A percentile compares a stretch with the other conserved stretches of the same genome.
Conservation (phyloP, 1,284 basidiomycete genomes). For the Grifola frondosa region DNA sequence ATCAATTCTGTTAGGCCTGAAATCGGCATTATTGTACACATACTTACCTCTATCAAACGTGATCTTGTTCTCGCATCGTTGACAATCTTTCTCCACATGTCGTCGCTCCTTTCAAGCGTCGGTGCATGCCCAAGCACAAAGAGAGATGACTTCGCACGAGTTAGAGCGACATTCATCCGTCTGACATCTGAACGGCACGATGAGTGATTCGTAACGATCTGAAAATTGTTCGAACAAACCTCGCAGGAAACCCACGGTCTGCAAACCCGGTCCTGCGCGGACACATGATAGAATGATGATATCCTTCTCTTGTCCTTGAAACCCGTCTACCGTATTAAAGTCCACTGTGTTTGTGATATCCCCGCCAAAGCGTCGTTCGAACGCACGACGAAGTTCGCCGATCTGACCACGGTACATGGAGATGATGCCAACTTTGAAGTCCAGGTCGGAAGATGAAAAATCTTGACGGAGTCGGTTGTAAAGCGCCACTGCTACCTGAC, state of each 20-base stretch:
- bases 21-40: not conserved
- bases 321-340: slow-evolving; percentile 98
- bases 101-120: slow-evolving; percentile 84
- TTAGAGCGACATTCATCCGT: slow-evolving; percentile 97
- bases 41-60: slow-evolving; percentile 53
- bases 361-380: slow-evolving; percentile 71
- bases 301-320: slow-evolving; percentile 97
- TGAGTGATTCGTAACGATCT: slow-evolving; percentile 9
- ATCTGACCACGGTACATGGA: slow-evolving; percentile 97
- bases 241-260: slow-evolving; percentile 84
- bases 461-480: slow-evolving; percentile 75
- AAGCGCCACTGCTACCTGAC: slow-evolving; percentile 74
- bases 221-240: slow-evolving; percentile 43
- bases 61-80: slow-evolving; percentile 66
- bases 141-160: slow-evolving; percentile 90
- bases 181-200: slow-evolving; percentile 58
- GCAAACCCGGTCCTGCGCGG: slow-evolving; percentile 80
- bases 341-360: slow-evolving; percentile 77
- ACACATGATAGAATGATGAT: slow-evolving; percentile 96
- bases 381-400: slow-evolving; percentile 70
- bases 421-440: slow-evolving; percentile 85
- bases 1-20: not conserved
- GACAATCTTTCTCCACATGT: slow-evolving; percentile 78
- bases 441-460: slow-evolving; percentile 65
- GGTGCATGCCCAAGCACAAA: slow-evolving; percentile 92